These are phyloP conservation scores for Calonectria multiphialidica DNA, from an alignment of 2,329 filamentous ascomycete genomes.

Conservation along the genomic window DNA sequence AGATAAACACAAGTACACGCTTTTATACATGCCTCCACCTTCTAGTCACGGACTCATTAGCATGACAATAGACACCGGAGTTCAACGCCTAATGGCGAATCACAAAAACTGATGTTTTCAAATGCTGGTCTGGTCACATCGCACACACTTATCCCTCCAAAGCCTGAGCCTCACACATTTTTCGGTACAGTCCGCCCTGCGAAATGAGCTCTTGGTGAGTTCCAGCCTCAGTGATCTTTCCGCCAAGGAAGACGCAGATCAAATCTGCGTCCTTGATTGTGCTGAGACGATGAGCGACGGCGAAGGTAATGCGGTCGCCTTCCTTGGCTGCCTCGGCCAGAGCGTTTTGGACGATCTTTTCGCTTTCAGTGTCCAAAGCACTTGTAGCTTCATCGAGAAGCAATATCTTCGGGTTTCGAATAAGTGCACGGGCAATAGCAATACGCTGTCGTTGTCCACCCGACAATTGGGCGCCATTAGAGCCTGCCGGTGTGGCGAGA, in stretches of 20 bases:
- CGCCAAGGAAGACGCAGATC: conserved; percentile 72
- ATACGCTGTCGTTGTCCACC: conserved; percentile 78
- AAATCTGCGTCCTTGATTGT: conserved; percentile 83
- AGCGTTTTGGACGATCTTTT: conserved; percentile 77
- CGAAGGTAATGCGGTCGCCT: conserved; percentile 60
- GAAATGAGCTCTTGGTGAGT: conserved; percentile 67
- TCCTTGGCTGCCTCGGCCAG: conserved; percentile 80
- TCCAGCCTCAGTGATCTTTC: conserved; percentile 68
- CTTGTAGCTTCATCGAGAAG: conserved; percentile 44
- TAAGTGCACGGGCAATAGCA: conserved; percentile 75
- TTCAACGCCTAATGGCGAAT: not conserved
- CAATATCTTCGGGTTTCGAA: conserved; percentile 41
- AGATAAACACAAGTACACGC: not conserved
- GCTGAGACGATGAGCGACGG: conserved; percentile 90
- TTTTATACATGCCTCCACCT: not conserved
- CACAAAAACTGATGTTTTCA: not conserved
- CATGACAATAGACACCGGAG: not conserved
- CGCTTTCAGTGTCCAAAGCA: conserved; percentile 43
- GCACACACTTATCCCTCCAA: conserved; percentile 40
- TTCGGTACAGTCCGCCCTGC: conserved; percentile 58
- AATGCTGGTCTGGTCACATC: not conserved
- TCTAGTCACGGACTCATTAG: not conserved
- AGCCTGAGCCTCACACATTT: conserved; percentile 60
- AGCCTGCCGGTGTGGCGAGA: conserved; percentile 71
- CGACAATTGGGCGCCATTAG: conserved; percentile 73